Base-by-base conservation (phyloP, 2,329 filamentous ascomycete genomes). In the Paraphoma sp. region DNA sequence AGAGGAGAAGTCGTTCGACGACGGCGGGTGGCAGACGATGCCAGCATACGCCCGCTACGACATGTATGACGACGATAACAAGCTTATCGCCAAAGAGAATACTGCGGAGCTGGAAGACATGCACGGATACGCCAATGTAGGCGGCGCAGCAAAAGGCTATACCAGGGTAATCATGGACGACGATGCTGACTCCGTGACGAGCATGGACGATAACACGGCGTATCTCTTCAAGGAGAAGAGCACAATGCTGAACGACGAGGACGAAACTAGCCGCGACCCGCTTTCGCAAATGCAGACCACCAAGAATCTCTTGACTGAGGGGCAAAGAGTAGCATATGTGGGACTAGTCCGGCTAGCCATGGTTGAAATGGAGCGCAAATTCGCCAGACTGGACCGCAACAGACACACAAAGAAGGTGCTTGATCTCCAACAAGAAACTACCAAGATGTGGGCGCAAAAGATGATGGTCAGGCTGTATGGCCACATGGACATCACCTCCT, bases 371-470 rank as follows among this genome's bases (percentile, higher is more conserved):
- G 81, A 89, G 50, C 86, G 86, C 60, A 88, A 91, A 31, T 74
- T 89, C 51, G 87, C 92, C 54, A 76, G 78, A 10, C 74, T 93
- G 40, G 84, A 87, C 57, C 78, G 79, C 29, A 87, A 84, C 2
- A 91, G 84, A 68, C 85, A 83, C 42, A 84, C 86, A 1, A 95
- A 89, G 77, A 97, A 94, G 75, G 81, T 87, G 43, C 75, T 93
- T 10, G 83, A 86, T 30, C 80, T 89, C 58, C 86, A 90, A 0
- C 80, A 87, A 10, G 95, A 97, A 75, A 86, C 88, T 36, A 89
- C 91, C 80, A 90, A 90, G 76, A 97, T 97, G 90, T 99, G 94
- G 94, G 88, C 91, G 54, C 95, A 99, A 76, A 96, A 96, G 80
- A 96, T 97, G 85, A 99, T 99, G 93, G 87, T 97, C 57, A 87